Evolutionary conservation across 345 rosid genomes (phyloP).

Genomic region (Acer yangbiense): DNA sequence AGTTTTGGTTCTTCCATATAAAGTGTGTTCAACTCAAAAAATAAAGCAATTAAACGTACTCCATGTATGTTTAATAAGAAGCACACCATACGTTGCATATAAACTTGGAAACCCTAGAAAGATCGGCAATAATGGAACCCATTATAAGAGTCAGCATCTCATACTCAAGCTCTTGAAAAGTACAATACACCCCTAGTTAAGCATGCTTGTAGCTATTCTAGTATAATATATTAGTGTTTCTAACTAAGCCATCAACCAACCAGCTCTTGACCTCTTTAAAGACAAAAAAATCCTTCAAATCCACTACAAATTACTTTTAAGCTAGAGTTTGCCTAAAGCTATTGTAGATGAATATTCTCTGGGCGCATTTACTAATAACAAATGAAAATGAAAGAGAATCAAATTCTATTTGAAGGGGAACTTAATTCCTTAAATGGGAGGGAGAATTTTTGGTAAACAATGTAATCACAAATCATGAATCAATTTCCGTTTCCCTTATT

Average conservation of each 20-base stretch:
- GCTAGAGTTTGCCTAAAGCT: constrained; percentile 5
- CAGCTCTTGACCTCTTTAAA: constrained; percentile 13
- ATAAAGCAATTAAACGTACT: background rate
- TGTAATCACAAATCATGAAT: no score
- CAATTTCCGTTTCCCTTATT: no score
- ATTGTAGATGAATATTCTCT: background rate
- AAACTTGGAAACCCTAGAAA: background rate
- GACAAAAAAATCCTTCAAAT: background rate
- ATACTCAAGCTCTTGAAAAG: background rate
- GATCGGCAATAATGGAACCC: background rate
- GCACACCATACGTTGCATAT: background rate
- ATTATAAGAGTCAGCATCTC: background rate
- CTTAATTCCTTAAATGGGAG: no score
- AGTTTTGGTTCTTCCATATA: background rate
- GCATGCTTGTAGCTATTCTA: background rate
- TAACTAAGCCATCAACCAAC: background rate
- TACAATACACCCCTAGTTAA: background rate
- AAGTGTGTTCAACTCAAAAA: background rate
- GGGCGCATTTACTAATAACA: no score
- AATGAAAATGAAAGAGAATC: no score
- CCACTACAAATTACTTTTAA: background rate
- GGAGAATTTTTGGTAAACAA: no score
- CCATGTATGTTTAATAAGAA: background rate
- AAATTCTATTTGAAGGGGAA: no score
- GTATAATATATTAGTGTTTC: background rate